Evolutionary conservation across 306 rosid species (phyloP), one percentile per base, ranked within the genome.

Genomic region (Inga leiocalycina): DNA sequence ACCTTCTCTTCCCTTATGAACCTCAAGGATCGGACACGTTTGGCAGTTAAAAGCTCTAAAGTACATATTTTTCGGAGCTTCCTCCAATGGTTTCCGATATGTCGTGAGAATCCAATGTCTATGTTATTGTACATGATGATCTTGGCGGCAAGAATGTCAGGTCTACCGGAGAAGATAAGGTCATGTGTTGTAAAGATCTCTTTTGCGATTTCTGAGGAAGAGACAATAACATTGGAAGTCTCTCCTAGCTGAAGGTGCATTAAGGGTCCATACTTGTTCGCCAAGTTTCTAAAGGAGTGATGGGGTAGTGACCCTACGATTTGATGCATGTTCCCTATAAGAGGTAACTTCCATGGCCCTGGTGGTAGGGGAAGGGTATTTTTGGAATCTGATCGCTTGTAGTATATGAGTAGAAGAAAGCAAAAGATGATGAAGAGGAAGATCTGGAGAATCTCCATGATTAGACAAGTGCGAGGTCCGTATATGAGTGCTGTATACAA

Each of bases 301-400:
- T 56, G 62, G 62, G 62, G 62, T 56, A 56, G 62, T 17, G 62
- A 56, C 62, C 62, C 62, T 6, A 56, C 74, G 39, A 84, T 10
- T 41, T 75, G 77, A 19, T 52, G 83, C 14, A 80, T 37, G 46
- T 80, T 71, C 15, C 83, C 83, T n/a, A 71, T 24, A 8, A 80
- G 32, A 24, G 83, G 41, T 37, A 37, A 4, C 41, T 37, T 37
- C 41, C 41, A 37, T 37, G 41, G 41, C 41, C 41, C 41, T 41
- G 83, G 83, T 5, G 62, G 71, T 20, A 57, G 13, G 41, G 14
- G 46, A 34, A 2, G 14, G 24, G n/a, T 66, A 4, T 61, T 43
- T 13, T 13, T 35, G 32, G 72, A 22, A 6, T 39, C 41, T 27
- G 34, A 59, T 59, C 22, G 1, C 22, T 59, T 62, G 3, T 24